These are phyloP conservation scores for Pseudopyricularia cyperi DNA, from an alignment of 2,329 filamentous ascomycete species.

Conservation along the genomic window DNA sequence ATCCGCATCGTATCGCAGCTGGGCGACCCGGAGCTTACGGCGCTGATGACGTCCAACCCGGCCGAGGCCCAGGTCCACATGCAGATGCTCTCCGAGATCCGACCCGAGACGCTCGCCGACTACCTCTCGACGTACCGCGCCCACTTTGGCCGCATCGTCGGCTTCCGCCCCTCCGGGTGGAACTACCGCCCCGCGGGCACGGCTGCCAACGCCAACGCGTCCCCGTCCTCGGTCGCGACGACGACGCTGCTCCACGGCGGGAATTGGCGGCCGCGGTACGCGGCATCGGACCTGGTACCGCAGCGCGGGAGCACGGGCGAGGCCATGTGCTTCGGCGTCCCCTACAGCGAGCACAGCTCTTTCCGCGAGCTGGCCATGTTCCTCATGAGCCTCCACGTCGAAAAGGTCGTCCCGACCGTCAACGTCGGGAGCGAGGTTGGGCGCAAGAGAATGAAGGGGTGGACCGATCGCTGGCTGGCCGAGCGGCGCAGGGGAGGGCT, in stretches of 20 bases:
- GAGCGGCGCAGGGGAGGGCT: conserved; percentile 45
- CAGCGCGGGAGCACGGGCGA: conserved; percentile 75
- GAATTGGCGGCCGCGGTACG: conserved; percentile 66
- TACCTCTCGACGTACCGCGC: conserved; percentile 72
- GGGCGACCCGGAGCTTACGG: conserved; percentile 69
- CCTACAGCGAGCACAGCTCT: conserved; percentile 90
- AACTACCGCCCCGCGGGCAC: conserved; percentile 59
- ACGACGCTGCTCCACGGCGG: conserved; percentile 40
- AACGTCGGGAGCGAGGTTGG: conserved; percentile 55
- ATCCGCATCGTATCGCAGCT: conserved; percentile 74
- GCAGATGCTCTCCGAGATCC: conserved; percentile 91
- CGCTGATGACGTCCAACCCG: conserved; percentile 67
- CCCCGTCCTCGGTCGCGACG: conserved; percentile 35
- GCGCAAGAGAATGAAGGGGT: conserved; percentile 48
- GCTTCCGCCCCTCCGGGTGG: conserved; percentile 90
- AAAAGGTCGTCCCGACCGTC: conserved; percentile 85
- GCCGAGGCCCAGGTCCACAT: conserved; percentile 89
- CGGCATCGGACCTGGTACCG: conserved; percentile 57
- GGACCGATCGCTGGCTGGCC: conserved; percentile 49
- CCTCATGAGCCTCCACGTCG: conserved; percentile 73
- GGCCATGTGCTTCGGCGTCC: conserved; percentile 82
- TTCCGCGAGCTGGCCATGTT: conserved; percentile 94
- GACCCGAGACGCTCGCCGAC: conserved; percentile 78
- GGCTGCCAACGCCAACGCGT: conserved; percentile 36
- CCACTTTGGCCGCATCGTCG: conserved; percentile 75